phyloP scores from a whole-genome alignment of 225 moss, liverwort and hornwort genomes.

The Lunularia cruciata region DNA sequence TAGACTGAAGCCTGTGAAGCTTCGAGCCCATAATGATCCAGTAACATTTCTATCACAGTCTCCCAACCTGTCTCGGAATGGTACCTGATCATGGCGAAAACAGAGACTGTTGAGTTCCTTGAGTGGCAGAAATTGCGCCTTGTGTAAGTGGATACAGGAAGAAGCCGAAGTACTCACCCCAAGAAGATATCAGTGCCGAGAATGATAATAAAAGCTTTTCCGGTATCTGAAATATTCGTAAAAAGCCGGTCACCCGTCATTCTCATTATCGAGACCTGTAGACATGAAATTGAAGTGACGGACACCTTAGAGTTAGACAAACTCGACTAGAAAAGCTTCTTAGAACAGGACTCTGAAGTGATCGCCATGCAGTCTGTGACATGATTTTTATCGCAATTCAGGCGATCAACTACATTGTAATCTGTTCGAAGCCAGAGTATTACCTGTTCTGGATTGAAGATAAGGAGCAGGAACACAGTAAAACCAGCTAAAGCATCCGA shows the following conservation, averaged over 20 bases:
- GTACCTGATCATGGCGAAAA: slow-evolving; percentile 49
- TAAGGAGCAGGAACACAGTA: slow-evolving; percentile 58
- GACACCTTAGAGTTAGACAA: too few relatives aligned
- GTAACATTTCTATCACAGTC: slow-evolving; percentile 84
- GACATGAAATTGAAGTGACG: too few relatives aligned
- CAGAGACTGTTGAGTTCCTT: neutral
- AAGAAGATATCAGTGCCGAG: slow-evolving; percentile 92
- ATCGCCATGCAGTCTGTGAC: too few relatives aligned
- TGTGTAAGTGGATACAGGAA: too few relatives aligned
- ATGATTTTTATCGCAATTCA: too few relatives aligned
- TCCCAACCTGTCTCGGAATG: slow-evolving; percentile 98
- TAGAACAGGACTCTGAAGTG: too few relatives aligned
- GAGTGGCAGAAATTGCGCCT: too few relatives aligned
- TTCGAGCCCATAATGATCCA: slow-evolving; percentile 94
- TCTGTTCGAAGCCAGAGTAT: too few relatives aligned
- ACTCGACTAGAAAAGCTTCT: too few relatives aligned
- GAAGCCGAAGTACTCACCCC: slow-evolving; percentile 49
- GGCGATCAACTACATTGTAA: too few relatives aligned
- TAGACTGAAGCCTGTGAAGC: slow-evolving; percentile 69
- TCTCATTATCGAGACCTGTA: slow-evolving; percentile 77
- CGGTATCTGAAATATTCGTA: slow-evolving; percentile 95
- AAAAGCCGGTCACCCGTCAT: slow-evolving; percentile 91
- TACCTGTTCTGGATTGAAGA: slow-evolving; percentile 73
- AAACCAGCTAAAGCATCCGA: slow-evolving; percentile 76
- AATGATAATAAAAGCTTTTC: slow-evolving; percentile 97